Evolutionary conservation across 2,329 filamentous ascomycete genomes (phyloP).

Genomic region (Microdochium nivale): DNA sequence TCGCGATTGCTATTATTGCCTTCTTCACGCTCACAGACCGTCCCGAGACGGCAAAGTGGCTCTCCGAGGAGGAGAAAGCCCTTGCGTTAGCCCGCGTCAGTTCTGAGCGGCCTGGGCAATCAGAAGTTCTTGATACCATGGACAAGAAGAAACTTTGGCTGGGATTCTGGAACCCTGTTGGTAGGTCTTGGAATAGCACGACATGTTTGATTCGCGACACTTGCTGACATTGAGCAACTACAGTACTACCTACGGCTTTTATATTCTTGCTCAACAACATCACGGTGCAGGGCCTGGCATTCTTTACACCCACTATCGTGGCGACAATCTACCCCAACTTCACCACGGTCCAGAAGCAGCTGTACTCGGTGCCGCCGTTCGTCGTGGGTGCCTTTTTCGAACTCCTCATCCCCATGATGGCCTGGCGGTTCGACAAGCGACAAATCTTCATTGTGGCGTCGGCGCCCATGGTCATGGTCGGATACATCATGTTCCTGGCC

Average conservation of each 20-base stretch:
- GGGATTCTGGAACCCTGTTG: constrained; percentile 56
- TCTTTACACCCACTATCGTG: constrained; percentile 65
- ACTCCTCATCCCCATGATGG: constrained; percentile 49
- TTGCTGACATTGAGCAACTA: not conserved
- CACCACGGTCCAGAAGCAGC: constrained; percentile 53
- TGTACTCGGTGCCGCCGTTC: constrained; percentile 64
- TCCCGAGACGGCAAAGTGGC: constrained; percentile 59
- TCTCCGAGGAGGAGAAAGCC: constrained; percentile 55
- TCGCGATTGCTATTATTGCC: constrained; percentile 45
- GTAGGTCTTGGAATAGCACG: not conserved
- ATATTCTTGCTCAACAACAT: constrained; percentile 61
- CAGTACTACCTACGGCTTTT: constrained; percentile 42
- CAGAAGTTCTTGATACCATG: constrained; percentile 55
- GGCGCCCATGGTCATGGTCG: constrained; percentile 57
- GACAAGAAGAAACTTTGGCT: constrained; percentile 48
- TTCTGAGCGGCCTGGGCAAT: constrained; percentile 55
- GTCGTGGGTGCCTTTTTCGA: constrained; percentile 61
- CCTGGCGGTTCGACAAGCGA: constrained; percentile 51
- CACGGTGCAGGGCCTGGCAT: constrained; percentile 62
- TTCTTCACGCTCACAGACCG: constrained; percentile 61
- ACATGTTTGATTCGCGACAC: not conserved
- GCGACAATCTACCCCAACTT: constrained; percentile 54
- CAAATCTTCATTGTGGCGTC: constrained; percentile 51
- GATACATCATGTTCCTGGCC: constrained; percentile 64
- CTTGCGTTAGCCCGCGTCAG: constrained; percentile 59